Evolutionary conservation across 2,329 filamentous ascomycete genomes (phyloP).

Genomic region (Allantophomopsis cytisporea): DNA sequence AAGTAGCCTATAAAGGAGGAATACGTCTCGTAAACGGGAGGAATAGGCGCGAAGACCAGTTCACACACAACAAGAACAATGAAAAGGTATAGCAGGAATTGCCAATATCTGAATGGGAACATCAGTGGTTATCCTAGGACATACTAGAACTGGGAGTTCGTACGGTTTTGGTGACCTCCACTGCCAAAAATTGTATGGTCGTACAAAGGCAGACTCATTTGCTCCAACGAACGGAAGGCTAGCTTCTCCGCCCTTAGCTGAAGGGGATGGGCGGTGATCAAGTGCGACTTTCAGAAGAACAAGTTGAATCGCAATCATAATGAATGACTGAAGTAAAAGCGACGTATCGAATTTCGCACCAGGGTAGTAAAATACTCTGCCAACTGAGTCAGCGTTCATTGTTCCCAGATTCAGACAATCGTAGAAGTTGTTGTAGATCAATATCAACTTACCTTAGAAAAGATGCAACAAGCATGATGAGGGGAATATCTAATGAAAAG

Average conservation of each 20-base stretch:
- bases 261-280: slow-evolving; percentile 47
- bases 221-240: slow-evolving; percentile 44
- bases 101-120: slow-evolving; percentile 51
- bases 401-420: not conserved
- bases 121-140: not conserved
- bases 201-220: slow-evolving; percentile 19
- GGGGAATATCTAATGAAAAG: slow-evolving; percentile 57
- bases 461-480: slow-evolving; percentile 61
- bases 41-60: slow-evolving; percentile 47
- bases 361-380: slow-evolving; percentile 57
- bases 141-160: slow-evolving; percentile 2
- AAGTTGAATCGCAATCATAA: slow-evolving; percentile 52
- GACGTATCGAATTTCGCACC: slow-evolving; percentile 51
- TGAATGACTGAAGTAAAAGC: slow-evolving; percentile 48
- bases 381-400: slow-evolving; percentile 3
- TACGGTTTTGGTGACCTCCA: slow-evolving; percentile 60
- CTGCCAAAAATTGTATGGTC: slow-evolving; percentile 74
- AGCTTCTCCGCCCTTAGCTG: slow-evolving; percentile 45
- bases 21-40: slow-evolving; percentile 48
- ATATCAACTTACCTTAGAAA: slow-evolving; percentile 39
- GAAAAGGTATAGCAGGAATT: slow-evolving; percentile 58
- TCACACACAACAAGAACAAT: slow-evolving; percentile 47
- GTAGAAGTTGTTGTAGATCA: not conserved
- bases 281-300: slow-evolving; percentile 54
- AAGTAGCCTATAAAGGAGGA: slow-evolving; percentile 56